Conservation (phyloP, 2,329 filamentous ascomycete genomes). For the Fusarium siculi region DNA sequence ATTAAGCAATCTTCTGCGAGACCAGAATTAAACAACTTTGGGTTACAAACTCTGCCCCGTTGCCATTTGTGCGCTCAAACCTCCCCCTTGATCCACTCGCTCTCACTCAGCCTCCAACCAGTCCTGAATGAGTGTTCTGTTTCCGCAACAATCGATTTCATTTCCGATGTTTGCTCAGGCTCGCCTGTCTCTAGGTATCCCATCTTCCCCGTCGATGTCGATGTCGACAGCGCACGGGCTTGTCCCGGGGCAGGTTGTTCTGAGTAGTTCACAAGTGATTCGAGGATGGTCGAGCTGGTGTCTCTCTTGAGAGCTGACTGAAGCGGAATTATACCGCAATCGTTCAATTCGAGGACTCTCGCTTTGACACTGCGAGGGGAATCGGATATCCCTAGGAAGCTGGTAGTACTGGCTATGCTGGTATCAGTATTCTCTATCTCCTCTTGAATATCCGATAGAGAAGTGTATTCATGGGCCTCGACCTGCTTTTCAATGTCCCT, state of each 20-base stretch:
- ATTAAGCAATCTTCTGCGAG: not conserved
- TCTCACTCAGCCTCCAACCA: conserved; percentile 30
- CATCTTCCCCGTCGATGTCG: not conserved
- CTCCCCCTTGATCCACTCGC: conserved; percentile 24
- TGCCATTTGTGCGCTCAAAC: not conserved
- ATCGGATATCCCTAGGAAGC: conserved; percentile 10
- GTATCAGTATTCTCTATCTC: conserved; percentile 27
- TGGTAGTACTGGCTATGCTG: conserved; percentile 13
- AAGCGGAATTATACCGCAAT: not conserved
- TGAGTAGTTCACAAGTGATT: not conserved
- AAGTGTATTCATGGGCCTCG: conserved; percentile 17
- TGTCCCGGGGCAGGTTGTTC: not conserved
- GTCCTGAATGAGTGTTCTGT: conserved; percentile 14
- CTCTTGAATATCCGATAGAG: conserved; percentile 39
- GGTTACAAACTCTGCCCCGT: not conserved
- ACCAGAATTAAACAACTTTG: not conserved
- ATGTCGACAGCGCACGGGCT: not conserved
- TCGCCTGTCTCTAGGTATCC: not conserved
- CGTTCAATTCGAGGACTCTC: not conserved
- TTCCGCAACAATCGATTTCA: not conserved
- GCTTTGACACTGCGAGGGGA: not conserved
- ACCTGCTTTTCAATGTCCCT: conserved; percentile 11
- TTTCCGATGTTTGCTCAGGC: not conserved
- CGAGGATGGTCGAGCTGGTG: not conserved
- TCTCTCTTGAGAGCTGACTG: not conserved